Base-by-base conservation (phyloP, 2,329 filamentous ascomycete genomes). In the Escovopsis sp. region DNA sequence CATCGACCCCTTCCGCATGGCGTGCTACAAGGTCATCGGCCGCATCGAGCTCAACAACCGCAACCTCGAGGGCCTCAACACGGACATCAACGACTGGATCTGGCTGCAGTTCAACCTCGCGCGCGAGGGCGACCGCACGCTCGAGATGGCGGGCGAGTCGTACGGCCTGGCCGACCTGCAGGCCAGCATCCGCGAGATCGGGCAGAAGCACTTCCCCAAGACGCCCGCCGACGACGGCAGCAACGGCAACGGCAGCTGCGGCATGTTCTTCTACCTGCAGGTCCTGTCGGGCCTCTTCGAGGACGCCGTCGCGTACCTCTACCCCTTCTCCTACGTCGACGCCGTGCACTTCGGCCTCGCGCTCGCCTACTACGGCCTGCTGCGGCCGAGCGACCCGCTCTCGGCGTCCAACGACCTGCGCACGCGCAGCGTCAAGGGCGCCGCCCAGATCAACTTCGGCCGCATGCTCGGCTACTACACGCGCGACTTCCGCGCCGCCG, bases 11-110 rank as follows among this genome's bases (percentile, higher is more conserved):
- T 98, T 92, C 62, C 78, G 86, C 36, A 87, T 94, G 76, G 87
- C 88, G 33, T 94, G 90, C 56, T 96, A 96, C 68, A 96, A 98
- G 66, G 78, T 98, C 41, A 80, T 98, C 47, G 90, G 92, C 31
- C 85, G 76, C 31, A 79, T 76, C 46, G 76, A 79, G 48, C 60
- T 81, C 18, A 65, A 62, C 50, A 76, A 76, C 55, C 70, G 76
- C 42, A 73, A 67, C 45, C 55, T 80, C 21, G 73, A 77, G 17
- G 70, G 69, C 31, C 58, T 80, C 26, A 72, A 71, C 47, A 72
- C 68, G 12, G 72, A 76, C 39, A 71, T 79, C 39, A 72, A 78
- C 48, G 76, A 81, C 55, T 80, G 74, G 71, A 69, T 78, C 50
- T 81, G 76, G 76, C 63, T 80, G 37, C 76, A 80, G 49, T 76